Conservation (phyloP, 345 rosid species). For the Brassica rapa region DNA sequence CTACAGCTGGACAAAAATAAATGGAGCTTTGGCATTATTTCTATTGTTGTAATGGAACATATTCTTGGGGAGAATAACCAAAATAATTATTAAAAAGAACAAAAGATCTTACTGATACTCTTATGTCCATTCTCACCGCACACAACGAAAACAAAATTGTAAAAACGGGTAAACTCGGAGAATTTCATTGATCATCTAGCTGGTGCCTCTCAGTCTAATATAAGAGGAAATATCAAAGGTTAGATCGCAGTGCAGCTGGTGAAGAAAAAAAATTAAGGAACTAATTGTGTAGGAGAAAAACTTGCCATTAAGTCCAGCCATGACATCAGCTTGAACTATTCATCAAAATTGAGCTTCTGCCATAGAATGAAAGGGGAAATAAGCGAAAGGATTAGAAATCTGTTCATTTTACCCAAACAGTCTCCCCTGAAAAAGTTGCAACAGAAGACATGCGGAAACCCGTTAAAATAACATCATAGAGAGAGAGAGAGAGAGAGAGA, state of each 20-base stretch:
- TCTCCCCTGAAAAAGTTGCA: background rate
- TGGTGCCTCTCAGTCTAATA: background rate
- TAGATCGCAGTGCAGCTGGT: slow-evolving; percentile 7
- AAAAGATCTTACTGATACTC: slow-evolving; percentile 69
- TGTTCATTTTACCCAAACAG: background rate
- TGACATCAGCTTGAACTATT: slow-evolving; percentile 74
- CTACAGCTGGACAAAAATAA: slow-evolving; percentile 38
- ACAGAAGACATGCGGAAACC: background rate
- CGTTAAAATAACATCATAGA: background rate
- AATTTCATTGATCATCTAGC: slow-evolving; percentile 45
- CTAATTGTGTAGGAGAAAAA: slow-evolving; percentile 3
- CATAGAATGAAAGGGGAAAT: slow-evolving; percentile 31
- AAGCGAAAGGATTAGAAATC: slow-evolving; percentile 6
- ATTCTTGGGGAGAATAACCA: background rate
- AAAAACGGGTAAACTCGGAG: slow-evolving; percentile 70
- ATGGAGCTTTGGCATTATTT: slow-evolving; percentile 2
- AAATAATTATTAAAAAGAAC: background rate
- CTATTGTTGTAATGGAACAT: background rate
- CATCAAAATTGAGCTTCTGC: slow-evolving; percentile 67
- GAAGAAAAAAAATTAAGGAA: background rate
- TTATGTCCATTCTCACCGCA: slow-evolving; percentile 94
- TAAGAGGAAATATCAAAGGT: background rate
- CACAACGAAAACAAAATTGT: slow-evolving; percentile 92
- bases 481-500: background rate
- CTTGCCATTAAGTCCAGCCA: slow-evolving; percentile 50